Conservation (phyloP, 2,329 filamentous ascomycete genomes). For the Colletotrichum sp. region DNA sequence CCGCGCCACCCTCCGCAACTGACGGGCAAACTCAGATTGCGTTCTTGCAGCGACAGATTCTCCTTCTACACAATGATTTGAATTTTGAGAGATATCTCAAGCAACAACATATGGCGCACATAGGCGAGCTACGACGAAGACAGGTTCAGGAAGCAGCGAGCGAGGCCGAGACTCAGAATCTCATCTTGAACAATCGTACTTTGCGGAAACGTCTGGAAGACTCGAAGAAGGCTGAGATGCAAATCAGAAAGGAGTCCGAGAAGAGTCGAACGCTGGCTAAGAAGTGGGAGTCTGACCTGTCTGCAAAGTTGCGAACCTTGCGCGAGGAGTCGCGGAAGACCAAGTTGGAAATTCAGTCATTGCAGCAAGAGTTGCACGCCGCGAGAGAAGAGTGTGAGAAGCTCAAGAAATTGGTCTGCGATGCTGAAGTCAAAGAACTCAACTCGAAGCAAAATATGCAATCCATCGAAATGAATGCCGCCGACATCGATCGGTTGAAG, state of each 20-base stretch:
- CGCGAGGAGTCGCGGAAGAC: constrained; percentile 74
- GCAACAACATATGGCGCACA: constrained; percentile 81
- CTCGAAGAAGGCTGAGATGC: constrained; percentile 71
- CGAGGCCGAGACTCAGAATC: constrained; percentile 81
- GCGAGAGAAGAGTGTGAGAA: constrained; percentile 66
- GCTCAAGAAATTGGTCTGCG: constrained; percentile 68
- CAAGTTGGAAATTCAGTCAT: constrained; percentile 58
- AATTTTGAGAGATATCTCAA: constrained; percentile 86
- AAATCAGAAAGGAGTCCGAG: constrained; percentile 74
- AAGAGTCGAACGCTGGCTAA: constrained; percentile 74
- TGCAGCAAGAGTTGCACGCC: constrained; percentile 62
- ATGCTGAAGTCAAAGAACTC: constrained; percentile 71
- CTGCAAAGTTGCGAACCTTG: constrained; percentile 66
- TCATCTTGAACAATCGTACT: constrained; percentile 77
- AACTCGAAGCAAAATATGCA: constrained; percentile 67
- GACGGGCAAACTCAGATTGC: constrained; percentile 45
- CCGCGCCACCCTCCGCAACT: constrained; percentile 18
- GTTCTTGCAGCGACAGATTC: constrained; percentile 74
- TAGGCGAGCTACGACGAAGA: constrained; percentile 76
- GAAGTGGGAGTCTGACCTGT: constrained; percentile 78
- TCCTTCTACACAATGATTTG: constrained; percentile 78
- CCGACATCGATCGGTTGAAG: constrained; percentile 64
- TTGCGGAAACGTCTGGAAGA: constrained; percentile 76
- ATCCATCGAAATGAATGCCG: constrained; percentile 63
- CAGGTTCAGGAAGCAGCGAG: constrained; percentile 78